These are phyloP conservation scores for Myxozyma mucilagina DNA, from an alignment of 805 yeast species.

Conservation along the genomic window DNA sequence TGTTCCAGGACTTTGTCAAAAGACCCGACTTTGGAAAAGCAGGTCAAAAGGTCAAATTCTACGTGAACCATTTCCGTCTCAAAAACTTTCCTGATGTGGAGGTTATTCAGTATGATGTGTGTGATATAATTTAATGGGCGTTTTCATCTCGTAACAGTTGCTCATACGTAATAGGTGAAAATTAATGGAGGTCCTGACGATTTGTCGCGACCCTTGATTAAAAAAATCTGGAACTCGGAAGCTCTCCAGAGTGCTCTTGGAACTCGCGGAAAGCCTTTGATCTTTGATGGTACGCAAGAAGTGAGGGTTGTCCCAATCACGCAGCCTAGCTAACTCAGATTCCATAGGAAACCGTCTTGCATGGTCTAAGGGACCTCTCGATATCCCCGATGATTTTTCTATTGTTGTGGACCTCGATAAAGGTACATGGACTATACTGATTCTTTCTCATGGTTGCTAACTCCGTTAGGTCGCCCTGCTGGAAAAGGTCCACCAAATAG, in stretches of 20 bases:
- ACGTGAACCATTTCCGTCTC: constrained; percentile 15
- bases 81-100: constrained; percentile 11
- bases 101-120: constrained; percentile 22
- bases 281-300: constrained; percentile 8
- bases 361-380: constrained; percentile 16
- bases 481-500: neutral
- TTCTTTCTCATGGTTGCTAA: neutral
- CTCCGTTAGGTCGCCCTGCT: neutral
- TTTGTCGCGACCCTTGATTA: constrained; percentile 1
- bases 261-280: neutral
- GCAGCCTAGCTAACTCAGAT: neutral
- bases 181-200: neutral
- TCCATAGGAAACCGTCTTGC: constrained; percentile 11
- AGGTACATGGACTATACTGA: neutral
- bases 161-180: constrained; percentile 3
- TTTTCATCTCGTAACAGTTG: neutral
- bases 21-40: constrained; percentile 17
- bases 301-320: no score
- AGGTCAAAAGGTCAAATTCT: constrained; percentile 9
- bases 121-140: neutral
- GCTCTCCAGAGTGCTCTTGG: constrained; percentile 10
- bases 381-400: constrained; percentile 8
- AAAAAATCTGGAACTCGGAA: neutral
- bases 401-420: constrained; percentile 13
- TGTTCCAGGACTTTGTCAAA: constrained; percentile 5